Conservation (phyloP, 2,329 filamentous ascomycete genomes). For the Fusarium aywerte region DNA sequence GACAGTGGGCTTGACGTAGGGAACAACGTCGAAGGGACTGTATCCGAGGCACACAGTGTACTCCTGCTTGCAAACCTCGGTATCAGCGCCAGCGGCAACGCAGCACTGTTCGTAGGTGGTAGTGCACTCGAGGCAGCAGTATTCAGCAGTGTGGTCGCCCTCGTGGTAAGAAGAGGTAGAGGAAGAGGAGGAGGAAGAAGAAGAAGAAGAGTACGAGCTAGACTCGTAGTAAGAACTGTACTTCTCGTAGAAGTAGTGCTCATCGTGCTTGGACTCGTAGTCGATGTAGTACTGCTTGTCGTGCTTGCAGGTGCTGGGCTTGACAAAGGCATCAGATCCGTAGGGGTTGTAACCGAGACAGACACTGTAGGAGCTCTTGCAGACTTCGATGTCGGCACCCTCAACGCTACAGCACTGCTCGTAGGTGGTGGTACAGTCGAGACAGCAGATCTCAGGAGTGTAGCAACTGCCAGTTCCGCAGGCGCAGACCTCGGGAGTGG, state of each 20-base stretch:
- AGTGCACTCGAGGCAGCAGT: slow-evolving; percentile 32
- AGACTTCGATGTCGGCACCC: slow-evolving; percentile 10
- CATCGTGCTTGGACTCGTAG: slow-evolving; percentile 23
- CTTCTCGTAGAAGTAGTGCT: slow-evolving; percentile 16
- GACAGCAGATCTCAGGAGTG: slow-evolving; percentile 23
- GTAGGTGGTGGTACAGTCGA: slow-evolving; percentile 30
- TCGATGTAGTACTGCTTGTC: slow-evolving; percentile 27
- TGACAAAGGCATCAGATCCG: not conserved
- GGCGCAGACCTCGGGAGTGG: slow-evolving; percentile 1
- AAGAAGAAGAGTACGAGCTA: not conserved
- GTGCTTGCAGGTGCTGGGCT: slow-evolving; percentile 30
- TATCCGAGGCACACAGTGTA: slow-evolving; percentile 34
- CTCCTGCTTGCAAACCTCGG: slow-evolving; percentile 16
- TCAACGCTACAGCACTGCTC: slow-evolving; percentile 18
- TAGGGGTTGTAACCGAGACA: slow-evolving; percentile 35
- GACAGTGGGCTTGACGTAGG: slow-evolving; percentile 15
- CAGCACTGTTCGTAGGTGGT: slow-evolving; percentile 34
- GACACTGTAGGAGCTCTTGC: slow-evolving; percentile 21
- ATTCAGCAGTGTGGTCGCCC: slow-evolving; percentile 33
- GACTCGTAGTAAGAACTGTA: slow-evolving; percentile 14
- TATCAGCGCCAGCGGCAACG: slow-evolving; percentile 4
- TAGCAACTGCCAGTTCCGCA: slow-evolving; percentile 14
- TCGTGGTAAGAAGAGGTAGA: slow-evolving; percentile 9
- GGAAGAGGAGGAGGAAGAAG: not conserved
- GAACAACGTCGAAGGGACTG: slow-evolving; percentile 13